Percentiles rank a stretch among this genome's conserved stretches.
Conservation (phyloP, 371 early-diverging fungal species). For the Mucor irregularis region DNA sequence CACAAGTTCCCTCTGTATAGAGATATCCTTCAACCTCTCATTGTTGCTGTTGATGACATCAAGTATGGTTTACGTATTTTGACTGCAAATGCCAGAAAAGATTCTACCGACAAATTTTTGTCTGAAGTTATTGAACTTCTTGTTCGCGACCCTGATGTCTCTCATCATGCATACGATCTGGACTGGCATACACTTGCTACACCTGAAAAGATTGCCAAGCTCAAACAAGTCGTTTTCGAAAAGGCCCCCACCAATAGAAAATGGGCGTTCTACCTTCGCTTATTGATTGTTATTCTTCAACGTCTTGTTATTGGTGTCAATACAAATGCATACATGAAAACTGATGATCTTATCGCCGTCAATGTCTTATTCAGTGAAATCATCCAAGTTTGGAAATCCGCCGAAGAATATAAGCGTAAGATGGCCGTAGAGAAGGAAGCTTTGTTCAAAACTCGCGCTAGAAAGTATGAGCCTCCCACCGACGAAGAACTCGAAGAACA, state of each 20-base stretch:
- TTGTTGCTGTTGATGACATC: conserved; percentile 71
- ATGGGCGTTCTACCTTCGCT: conserved; percentile 67
- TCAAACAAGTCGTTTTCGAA: conserved; percentile 58
- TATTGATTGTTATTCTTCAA: conserved; percentile 61
- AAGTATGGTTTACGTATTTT: conserved; percentile 77
- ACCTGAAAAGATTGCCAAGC: conserved; percentile 36
- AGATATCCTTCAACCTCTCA: conserved; percentile 79
- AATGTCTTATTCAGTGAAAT: conserved; percentile 65
- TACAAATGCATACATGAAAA: conserved; percentile 53
- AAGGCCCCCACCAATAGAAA: conserved; percentile 51
- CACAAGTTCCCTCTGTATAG: conserved; percentile 63
- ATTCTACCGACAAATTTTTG: conserved; percentile 31
- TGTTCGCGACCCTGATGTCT: conserved; percentile 45
- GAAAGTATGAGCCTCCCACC: conserved; percentile 61
- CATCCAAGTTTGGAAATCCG: conserved; percentile 70
- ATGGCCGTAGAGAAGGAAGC: conserved; percentile 72
- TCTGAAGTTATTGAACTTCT: conserved; percentile 49
- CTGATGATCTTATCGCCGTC: conserved; percentile 53
- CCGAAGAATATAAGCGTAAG: conserved; percentile 67
- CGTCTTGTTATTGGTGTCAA: conserved; percentile 54
- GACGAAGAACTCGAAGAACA: conserved; percentile 76
- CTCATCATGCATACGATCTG: conserved; percentile 32
- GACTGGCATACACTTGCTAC: conserved; percentile 53
- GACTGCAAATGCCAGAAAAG: conserved; percentile 31
- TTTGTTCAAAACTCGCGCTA: conserved; percentile 74